Evolutionary conservation across 257 asterid genomes (phyloP), one percentile per base, ranked within the genome.

Genomic region (Buddleja alternifolia): DNA sequence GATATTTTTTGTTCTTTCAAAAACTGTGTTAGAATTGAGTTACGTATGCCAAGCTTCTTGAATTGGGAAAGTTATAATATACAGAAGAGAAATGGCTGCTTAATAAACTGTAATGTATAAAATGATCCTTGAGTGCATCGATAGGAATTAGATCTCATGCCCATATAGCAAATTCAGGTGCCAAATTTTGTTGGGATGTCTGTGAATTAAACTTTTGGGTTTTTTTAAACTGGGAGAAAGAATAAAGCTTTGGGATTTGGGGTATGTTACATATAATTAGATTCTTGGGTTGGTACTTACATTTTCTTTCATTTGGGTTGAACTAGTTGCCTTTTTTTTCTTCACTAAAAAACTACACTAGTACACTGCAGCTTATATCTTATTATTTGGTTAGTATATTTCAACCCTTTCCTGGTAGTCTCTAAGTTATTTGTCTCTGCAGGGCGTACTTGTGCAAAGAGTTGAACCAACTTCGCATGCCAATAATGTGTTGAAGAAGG

Each of bases 381-480:
- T 66, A 65, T 56, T 69, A 66, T 56, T 53, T 73, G 60, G 25
- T 32, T 48, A 17, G 46, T 47, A 3, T 36, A 45, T n/a, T 51
- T 60, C 58, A 60, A 48, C 54, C 58, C 53, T 66, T 23, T 23
- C 20, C 21, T 67, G 6, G 53, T 57, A 37, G 51, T n/a, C 40
- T 63, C 40, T 63, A 58, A 67, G 53, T 69, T 70, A 53, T 53
- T 53, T 60, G 59, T 72, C 41, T 59, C 52, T 78, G 61, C 81
- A 91, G 97, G 97, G 97, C 62, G 91, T 88, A 59, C 91, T 88
- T 42, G 93, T 91, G 54, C 86, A 95, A 37, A 85, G 68, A 80
- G 88, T 89, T 63, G 96, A 91, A 78, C 95, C 93, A 59, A 86
- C 96, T 76, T 81, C 96, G 75, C 83, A 85, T 75, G 90, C 90